Percentiles rank a stretch among this genome's conserved stretches.
These are phyloP conservation scores for Lathyrus tuberosus DNA, from an alignment of 306 rosid species.

Conservation along the genomic window DNA sequence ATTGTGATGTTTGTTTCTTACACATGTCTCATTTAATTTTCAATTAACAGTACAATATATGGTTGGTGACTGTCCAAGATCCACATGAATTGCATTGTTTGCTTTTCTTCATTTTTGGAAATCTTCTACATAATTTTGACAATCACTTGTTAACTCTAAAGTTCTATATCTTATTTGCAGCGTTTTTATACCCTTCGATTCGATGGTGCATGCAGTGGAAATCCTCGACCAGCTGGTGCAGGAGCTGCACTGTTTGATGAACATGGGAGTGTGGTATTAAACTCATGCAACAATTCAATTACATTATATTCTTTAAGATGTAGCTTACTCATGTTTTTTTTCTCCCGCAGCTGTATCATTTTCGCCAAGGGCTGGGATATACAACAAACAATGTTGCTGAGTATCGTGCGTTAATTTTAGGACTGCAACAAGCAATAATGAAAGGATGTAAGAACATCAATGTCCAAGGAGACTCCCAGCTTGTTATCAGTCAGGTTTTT, in stretches of 20 bases:
- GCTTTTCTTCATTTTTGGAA: neutral
- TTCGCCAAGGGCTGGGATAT: slow-evolving; percentile 80
- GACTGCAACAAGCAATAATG: slow-evolving; percentile 65
- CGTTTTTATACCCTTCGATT: slow-evolving; percentile 65
- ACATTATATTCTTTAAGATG: neutral
- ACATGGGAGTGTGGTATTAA: slow-evolving; percentile 55
- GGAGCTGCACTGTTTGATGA: slow-evolving; percentile 78
- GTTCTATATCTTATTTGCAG: slow-evolving; percentile 41
- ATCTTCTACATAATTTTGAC: neutral
- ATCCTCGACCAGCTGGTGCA: slow-evolving; percentile 93
- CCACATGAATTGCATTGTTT: neutral
- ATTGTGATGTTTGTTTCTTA: too few relatives aligned
- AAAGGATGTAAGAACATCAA: slow-evolving; percentile 64
- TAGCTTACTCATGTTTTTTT: slow-evolving; percentile 28
- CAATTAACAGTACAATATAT: too few relatives aligned
- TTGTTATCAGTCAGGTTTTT: slow-evolving; percentile 89
- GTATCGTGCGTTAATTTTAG: slow-evolving; percentile 76
- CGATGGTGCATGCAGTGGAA: slow-evolving; percentile 91
- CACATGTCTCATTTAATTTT: too few relatives aligned
- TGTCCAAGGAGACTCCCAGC: slow-evolving; percentile 76
- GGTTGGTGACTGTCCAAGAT: neutral
- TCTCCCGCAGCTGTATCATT: slow-evolving; percentile 58
- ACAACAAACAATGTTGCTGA: slow-evolving; percentile 79
- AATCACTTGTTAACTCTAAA: neutral
- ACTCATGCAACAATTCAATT: neutral